A percentile compares a stretch with the other conserved stretches of the same genome.
Evolutionary conservation across 257 asterid species (phyloP).

Genomic region (Scutellaria galericulata): DNA sequence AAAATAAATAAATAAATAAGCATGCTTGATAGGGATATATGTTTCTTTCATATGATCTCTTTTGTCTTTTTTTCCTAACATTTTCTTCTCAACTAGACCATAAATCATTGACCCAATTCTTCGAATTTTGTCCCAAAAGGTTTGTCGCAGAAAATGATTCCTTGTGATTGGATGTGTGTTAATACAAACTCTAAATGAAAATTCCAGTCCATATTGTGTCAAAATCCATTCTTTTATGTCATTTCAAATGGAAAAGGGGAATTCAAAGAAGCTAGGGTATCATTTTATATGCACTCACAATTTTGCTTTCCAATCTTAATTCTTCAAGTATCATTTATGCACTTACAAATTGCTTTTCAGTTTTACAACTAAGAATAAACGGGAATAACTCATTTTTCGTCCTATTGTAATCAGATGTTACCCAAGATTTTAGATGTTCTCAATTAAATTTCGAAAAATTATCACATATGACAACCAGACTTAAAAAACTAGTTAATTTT

Average conservation of each 20-base stretch:
- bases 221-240: conserved; percentile 30
- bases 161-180: conserved; percentile 30
- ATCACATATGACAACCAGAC: too few relatives aligned
- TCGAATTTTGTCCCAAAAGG: conserved; percentile 10
- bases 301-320: too few relatives aligned
- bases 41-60: background rate
- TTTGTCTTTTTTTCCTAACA: background rate
- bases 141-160: conserved; percentile 19
- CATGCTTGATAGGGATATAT: too few relatives aligned
- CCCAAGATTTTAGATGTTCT: too few relatives aligned
- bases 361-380: too few relatives aligned
- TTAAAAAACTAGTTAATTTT: too few relatives aligned
- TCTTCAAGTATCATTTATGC: too few relatives aligned
- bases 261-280: conserved; percentile 2
- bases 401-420: too few relatives aligned
- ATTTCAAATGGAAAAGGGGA: conserved; percentile 16
- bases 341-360: too few relatives aligned
- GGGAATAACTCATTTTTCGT: too few relatives aligned
- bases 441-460: too few relatives aligned
- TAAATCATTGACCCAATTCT: conserved; percentile 27
- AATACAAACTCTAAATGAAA: background rate
- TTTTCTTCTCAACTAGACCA: background rate
- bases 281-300: background rate
- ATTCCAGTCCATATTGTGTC: background rate
- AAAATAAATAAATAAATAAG: too few relatives aligned